Evolutionary conservation across 2,329 filamentous ascomycete genomes (phyloP), one percentile per base, ranked within the genome.

Genomic region (Juglanconis sp.): DNA sequence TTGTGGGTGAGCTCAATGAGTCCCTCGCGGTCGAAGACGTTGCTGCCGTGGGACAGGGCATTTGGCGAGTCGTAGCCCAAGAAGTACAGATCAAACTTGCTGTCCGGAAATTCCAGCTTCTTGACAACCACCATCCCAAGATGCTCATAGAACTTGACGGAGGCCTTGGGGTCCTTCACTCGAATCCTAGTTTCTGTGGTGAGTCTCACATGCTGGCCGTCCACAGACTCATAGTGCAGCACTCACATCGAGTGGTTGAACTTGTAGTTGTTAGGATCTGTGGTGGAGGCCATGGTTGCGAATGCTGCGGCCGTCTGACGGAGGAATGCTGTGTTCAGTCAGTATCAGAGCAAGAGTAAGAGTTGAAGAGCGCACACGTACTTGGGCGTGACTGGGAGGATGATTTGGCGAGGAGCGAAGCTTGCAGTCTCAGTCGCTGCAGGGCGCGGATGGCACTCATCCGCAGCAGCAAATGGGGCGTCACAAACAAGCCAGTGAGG

Each of bases 71-170:
- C 89, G 77, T 96, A 98, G 62, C 88, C 92, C 62, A 99, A 82
- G 78, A 98, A 98, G 81, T 98, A 98, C 34, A 97, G 86, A 69
- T 95, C 91, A 75, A 98, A 98, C 72, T 96, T 96, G 74, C 86
- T 86, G 62, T 96, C 92, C 13, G 93, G 90, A 71, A 92, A 90
- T 64, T 89, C 80, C 51, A 95, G 81, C 77, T 93, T 90, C 70
- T 91, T 87, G 74, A 98, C 84, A 64, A 92, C 77, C 71, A 82
- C 92, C 84, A 98, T 87, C 68, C 95, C 95, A 17, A 99, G 84
- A 74, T 92, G 90, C 72, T 96, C 88, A 76, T 98, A 99, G 77
- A 96, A 99, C 67, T 94, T 90, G 75, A 98, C 87, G 84, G 89
- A 92, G 72, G 82, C 85, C 77, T 93, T 88, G 10, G 94, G 94